These are phyloP conservation scores for Colletotrichum ledebouriae DNA, from an alignment of 2,329 filamentous ascomycete genomes.

Conservation along the genomic window DNA sequence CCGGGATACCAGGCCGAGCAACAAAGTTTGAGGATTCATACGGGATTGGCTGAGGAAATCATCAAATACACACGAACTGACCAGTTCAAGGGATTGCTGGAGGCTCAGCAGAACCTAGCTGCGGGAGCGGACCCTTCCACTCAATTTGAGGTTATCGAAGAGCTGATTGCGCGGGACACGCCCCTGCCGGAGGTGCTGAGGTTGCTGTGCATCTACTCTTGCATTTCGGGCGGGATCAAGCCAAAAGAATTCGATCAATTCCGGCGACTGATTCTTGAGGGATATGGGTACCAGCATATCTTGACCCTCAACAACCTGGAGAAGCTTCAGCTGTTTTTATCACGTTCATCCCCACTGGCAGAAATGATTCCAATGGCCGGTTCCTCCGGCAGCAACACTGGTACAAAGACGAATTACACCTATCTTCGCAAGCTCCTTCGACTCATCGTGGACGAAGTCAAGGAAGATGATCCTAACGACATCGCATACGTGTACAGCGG, in stretches of 20 bases:
- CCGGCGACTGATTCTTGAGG: constrained; percentile 87
- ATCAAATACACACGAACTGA: constrained; percentile 93
- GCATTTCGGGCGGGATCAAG: constrained; percentile 88
- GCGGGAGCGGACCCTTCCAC: constrained; percentile 89
- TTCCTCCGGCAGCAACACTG: constrained; percentile 71
- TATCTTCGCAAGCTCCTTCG: constrained; percentile 87
- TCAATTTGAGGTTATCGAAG: constrained; percentile 91
- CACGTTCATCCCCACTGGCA: constrained; percentile 81
- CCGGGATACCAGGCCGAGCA: constrained; percentile 95
- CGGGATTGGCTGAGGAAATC: constrained; percentile 92
- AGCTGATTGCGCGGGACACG: constrained; percentile 90
- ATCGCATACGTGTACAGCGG: constrained; percentile 98
- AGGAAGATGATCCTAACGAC: constrained; percentile 93
- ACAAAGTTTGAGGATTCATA: constrained; percentile 91
- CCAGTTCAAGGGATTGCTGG: constrained; percentile 86
- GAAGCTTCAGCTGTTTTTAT: constrained; percentile 87
- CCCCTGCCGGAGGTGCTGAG: constrained; percentile 86
- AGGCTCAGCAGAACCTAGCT: constrained; percentile 95
- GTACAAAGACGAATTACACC: constrained; percentile 87
- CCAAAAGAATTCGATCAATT: constrained; percentile 91
- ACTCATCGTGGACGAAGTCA: constrained; percentile 95
- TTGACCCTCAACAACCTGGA: constrained; percentile 90
- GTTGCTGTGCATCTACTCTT: constrained; percentile 91
- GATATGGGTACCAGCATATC: constrained; percentile 95
- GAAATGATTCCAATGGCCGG: constrained; percentile 83